Evolutionary conservation across 257 asterid species (phyloP).

Genomic region (Phtheirospermum japonicum): DNA sequence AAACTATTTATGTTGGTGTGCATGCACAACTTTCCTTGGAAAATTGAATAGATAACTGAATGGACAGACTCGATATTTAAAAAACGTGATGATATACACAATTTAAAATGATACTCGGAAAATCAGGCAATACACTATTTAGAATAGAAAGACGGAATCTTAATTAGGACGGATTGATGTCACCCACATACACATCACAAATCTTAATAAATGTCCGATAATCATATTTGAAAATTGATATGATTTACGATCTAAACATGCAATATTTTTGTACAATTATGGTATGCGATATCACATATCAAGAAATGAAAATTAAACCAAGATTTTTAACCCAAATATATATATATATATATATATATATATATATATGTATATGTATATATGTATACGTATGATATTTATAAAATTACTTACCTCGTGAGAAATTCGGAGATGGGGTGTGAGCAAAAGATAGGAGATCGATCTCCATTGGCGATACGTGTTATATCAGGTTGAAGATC

Average conservation of each 20-base stretch:
- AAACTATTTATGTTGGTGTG: not conserved
- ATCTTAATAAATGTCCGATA: too few species aligned
- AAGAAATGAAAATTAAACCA: not conserved
- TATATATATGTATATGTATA: too few species aligned
- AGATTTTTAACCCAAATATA: not conserved
- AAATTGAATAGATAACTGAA: not conserved
- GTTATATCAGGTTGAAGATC: slow-evolving; percentile 70
- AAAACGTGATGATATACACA: too few species aligned
- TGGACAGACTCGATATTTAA: too few species aligned
- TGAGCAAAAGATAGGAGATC: slow-evolving; percentile 60
- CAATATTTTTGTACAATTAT: not conserved
- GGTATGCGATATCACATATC: not conserved
- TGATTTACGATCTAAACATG: not conserved
- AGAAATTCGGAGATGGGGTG: slow-evolving; percentile 75
- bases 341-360: not conserved
- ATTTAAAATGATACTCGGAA: too few species aligned
- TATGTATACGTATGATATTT: too few species aligned
- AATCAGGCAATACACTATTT: too few species aligned
- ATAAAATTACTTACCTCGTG: slow-evolving; percentile 48
- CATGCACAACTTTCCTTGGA: too few species aligned
- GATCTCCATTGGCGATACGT: slow-evolving; percentile 74
- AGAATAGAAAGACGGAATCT: too few species aligned
- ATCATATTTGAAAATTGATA: too few species aligned
- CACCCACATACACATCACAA: too few species aligned
- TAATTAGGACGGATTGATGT: too few species aligned